Conservation (phyloP, 176 grass and related monocot genomes). For the Elymus sibiricus region DNA sequence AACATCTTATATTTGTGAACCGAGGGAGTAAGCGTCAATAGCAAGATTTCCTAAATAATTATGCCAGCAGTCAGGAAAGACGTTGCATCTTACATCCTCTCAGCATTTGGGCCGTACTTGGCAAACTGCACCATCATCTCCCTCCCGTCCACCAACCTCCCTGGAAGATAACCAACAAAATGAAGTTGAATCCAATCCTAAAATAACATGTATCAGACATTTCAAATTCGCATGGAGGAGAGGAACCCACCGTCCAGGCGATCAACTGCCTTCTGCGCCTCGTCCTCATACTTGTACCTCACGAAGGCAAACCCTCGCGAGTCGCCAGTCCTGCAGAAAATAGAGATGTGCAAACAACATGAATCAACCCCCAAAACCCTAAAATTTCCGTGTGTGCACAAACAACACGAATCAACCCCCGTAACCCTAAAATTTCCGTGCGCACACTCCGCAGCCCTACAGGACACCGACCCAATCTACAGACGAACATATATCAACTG, state of each 20-base stretch:
- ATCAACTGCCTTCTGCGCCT: slow-evolving; percentile 91
- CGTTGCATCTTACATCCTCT: slow-evolving; percentile 71
- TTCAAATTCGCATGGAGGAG: not conserved
- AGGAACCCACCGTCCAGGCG: slow-evolving; percentile 66
- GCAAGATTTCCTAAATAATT: not conserved
- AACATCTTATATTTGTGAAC: too few species aligned
- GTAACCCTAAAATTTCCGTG: too few species aligned
- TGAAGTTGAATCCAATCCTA: not conserved
- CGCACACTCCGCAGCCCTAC: too few species aligned
- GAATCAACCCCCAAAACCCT: not conserved
- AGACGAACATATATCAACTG: not conserved
- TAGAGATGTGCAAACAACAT: slow-evolving; percentile 9
- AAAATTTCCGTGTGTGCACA: not conserved
- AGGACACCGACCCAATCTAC: not conserved
- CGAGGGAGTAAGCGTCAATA: not conserved
- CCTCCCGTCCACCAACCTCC: slow-evolving; percentile 80
- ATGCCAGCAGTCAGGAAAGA: not conserved
- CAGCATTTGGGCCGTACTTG: slow-evolving; percentile 94
- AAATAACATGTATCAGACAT: not conserved
- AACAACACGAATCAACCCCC: too few species aligned
- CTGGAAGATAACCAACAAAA: slow-evolving; percentile 34
- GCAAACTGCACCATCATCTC: slow-evolving; percentile 99
- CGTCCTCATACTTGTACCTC: slow-evolving; percentile 95
- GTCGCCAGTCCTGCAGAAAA: slow-evolving; percentile 61
- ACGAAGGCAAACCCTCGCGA: slow-evolving; percentile 92